Percentiles rank a stretch among this genome's conserved stretches.
Conservation (phyloP, 208 protist genomes). For the Leptomonas pyrrhocoris region DNA sequence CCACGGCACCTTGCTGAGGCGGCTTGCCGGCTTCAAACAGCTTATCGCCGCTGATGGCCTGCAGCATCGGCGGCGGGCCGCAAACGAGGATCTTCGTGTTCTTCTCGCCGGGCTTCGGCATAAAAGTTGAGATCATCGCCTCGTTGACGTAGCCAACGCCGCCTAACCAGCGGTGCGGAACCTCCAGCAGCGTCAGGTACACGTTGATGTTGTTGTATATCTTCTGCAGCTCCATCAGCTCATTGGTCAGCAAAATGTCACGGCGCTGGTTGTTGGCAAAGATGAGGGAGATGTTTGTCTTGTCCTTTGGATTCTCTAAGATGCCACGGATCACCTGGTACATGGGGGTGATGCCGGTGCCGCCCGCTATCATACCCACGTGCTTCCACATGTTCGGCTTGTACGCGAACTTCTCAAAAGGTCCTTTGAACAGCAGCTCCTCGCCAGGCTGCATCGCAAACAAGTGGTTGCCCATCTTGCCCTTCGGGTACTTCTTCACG, state of each 20-base stretch:
- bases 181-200: slow-evolving; percentile 85
- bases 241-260: slow-evolving; percentile 91
- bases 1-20: slow-evolving; percentile 71
- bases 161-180: slow-evolving; percentile 77
- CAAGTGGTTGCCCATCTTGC: slow-evolving; percentile 92
- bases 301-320: slow-evolving; percentile 80
- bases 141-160: slow-evolving; percentile 82
- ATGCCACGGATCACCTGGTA: slow-evolving; percentile 88
- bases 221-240: slow-evolving; percentile 84
- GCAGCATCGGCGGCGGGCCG: slow-evolving; percentile 87
- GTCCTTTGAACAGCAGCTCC: slow-evolving; percentile 89
- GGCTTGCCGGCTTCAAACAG: slow-evolving; percentile 55
- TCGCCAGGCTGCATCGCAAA: slow-evolving; percentile 91
- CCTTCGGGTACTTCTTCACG: slow-evolving; percentile 86
- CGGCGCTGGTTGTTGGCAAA: slow-evolving; percentile 88
- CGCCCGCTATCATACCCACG: slow-evolving; percentile 90
- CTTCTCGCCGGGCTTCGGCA: slow-evolving; percentile 74
- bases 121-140: slow-evolving; percentile 82
- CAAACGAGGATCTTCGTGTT: slow-evolving; percentile 84
- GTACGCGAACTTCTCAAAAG: slow-evolving; percentile 90
- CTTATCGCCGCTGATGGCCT: slow-evolving; percentile 87
- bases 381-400: slow-evolving; percentile 85
- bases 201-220: slow-evolving; percentile 88
- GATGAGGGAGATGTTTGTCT: slow-evolving; percentile 86
- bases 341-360: slow-evolving; percentile 93